Conservation (phyloP, 2,329 filamentous ascomycete genomes). For the Lithohypha guttulata region DNA sequence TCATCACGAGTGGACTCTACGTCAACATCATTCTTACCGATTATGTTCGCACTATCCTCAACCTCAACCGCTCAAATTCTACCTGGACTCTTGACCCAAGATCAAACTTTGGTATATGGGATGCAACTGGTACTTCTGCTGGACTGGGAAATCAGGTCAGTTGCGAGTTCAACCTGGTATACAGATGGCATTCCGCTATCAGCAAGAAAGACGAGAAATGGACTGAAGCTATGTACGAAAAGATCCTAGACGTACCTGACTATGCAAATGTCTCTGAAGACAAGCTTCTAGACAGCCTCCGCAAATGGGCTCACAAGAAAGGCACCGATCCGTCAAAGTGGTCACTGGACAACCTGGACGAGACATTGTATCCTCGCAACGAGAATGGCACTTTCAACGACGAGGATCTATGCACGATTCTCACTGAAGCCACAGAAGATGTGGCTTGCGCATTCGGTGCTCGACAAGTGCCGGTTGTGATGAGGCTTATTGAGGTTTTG, state of each 20-base stretch:
- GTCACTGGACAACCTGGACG: conserved; percentile 43
- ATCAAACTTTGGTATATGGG: conserved; percentile 17
- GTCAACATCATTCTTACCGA: conserved; percentile 24
- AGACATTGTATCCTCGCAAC: conserved; percentile 52
- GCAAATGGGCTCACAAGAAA: conserved; percentile 51
- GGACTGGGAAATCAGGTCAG: conserved; percentile 76
- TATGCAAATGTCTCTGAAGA: conserved; percentile 44
- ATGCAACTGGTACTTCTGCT: conserved; percentile 47
- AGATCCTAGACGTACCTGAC: conserved; percentile 47
- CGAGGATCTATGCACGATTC: conserved; percentile 62
- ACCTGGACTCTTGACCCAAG: conserved; percentile 24
- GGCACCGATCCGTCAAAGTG: conserved; percentile 58
- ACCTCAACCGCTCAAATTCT: conserved; percentile 20
- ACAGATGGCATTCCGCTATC: conserved; percentile 78
- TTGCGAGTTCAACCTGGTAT: conserved; percentile 80
- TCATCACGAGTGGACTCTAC: conserved; percentile 26
- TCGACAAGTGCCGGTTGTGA: conserved; percentile 59
- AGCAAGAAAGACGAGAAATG: conserved; percentile 66
- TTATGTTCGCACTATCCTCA: conserved; percentile 24
- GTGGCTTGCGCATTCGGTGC: conserved; percentile 55
- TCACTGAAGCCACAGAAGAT: conserved; percentile 62
- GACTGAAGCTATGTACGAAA: conserved; percentile 59
- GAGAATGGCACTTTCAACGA: conserved; percentile 55
- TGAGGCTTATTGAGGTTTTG: conserved; percentile 66
- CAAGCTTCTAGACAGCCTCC: conserved; percentile 53